phyloP scores from a whole-genome alignment of 345 rosid genomes.

The Eucalyptus fibrosa region DNA sequence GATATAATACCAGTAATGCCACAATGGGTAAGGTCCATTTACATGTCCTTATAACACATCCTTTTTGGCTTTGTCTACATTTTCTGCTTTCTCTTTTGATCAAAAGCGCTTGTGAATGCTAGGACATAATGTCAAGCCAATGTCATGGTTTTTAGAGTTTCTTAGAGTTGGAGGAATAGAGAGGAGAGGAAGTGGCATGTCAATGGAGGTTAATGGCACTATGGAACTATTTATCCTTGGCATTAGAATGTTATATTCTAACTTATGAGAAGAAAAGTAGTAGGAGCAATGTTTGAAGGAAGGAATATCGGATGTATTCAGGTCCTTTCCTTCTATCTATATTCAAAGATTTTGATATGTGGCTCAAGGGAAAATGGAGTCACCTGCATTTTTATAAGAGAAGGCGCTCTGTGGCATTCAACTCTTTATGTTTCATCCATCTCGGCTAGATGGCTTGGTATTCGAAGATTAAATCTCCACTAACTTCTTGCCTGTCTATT shows the following conservation, averaged over 20 bases:
- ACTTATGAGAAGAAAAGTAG: not conserved
- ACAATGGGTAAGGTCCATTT: slow-evolving; percentile 61
- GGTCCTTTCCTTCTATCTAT: not conserved
- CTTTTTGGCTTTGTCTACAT: not conserved
- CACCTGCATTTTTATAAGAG: not conserved
- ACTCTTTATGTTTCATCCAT: not conserved
- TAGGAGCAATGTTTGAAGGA: not conserved
- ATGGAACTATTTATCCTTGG: not conserved
- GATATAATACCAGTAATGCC: slow-evolving; percentile 56
- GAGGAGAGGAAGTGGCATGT: not conserved
- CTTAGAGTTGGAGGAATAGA: not conserved
- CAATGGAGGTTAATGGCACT: not conserved
- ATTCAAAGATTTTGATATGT: not conserved
- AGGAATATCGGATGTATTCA: not conserved
- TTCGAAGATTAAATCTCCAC: not conserved
- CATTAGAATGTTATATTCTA: not conserved
- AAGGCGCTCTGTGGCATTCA: not conserved
- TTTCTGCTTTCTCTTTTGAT: not conserved
- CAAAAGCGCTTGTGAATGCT: not conserved
- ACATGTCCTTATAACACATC: not conserved
- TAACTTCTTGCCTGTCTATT: not conserved
- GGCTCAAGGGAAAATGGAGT: not conserved
- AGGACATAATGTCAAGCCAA: not conserved
- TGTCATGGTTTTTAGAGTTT: not conserved
- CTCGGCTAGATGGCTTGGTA: not conserved